Evolutionary conservation across 2,329 filamentous ascomycete species (phyloP).

Genomic region (Ophiostoma perfectum): DNA sequence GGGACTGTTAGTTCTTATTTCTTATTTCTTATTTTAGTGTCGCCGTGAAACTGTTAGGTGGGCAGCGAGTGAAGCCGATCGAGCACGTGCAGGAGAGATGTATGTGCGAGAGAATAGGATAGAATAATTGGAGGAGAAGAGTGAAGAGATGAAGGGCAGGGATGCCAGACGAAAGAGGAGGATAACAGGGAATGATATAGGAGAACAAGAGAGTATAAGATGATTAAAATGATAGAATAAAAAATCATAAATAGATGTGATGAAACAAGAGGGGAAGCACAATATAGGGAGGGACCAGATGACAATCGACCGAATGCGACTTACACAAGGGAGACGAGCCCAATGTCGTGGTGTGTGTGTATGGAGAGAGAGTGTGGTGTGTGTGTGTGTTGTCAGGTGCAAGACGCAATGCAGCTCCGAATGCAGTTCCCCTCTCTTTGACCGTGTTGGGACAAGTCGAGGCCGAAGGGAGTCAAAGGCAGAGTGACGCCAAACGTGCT

Average conservation of each 20-base stretch:
- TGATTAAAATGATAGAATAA: background rate
- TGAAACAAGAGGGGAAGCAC: background rate
- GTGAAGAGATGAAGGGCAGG: no score
- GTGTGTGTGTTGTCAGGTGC: constrained; percentile 12
- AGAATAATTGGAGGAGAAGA: no score
- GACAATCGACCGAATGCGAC: constrained; percentile 8
- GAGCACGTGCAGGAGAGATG: no score
- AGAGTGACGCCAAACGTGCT: background rate
- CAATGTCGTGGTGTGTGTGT: constrained; percentile 5
- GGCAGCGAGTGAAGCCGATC: no score
- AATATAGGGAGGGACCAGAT: constrained; percentile 1
- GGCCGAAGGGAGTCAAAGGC: background rate
- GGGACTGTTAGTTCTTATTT: background rate
- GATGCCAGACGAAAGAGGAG: no score
- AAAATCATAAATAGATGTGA: background rate
- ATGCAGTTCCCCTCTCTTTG: constrained; percentile 10
- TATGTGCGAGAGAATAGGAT: no score
- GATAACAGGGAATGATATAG: no score
- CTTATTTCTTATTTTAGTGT: background rate
- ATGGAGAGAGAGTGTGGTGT: background rate
- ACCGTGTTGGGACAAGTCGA: background rate
- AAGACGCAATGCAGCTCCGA: constrained; percentile 4
- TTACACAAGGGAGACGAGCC: constrained; percentile 4
- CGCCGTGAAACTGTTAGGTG: background rate
- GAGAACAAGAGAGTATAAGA: no score